These are phyloP conservation scores for Sanghuangporus sanghuang DNA, from an alignment of 1,284 basidiomycete genomes.

Conservation along the genomic window DNA sequence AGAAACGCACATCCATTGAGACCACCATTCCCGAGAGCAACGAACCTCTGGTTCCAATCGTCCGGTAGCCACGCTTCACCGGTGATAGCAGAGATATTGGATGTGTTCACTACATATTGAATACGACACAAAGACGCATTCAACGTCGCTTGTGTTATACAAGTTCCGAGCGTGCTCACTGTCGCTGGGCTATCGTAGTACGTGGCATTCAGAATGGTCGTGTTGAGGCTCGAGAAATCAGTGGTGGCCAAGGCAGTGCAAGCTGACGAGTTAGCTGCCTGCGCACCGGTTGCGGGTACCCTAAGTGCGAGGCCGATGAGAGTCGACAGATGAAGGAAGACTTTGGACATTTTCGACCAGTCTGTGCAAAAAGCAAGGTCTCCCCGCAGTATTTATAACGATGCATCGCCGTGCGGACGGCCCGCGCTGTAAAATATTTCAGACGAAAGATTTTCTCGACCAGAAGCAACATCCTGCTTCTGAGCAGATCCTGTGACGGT, in stretches of 20 bases:
- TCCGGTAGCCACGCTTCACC: conserved; percentile 16
- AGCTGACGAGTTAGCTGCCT: neutral
- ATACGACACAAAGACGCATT: conserved; percentile 11
- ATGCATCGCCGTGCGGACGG: no score
- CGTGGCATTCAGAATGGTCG: conserved; percentile 10
- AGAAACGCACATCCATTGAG: conserved; percentile 14
- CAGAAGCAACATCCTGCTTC: no score
- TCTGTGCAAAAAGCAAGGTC: no score
- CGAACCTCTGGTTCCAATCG: conserved; percentile 12
- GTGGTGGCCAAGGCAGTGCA: neutral
- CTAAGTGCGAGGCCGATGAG: no score
- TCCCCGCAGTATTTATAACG: no score
- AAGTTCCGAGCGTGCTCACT: conserved; percentile 5
- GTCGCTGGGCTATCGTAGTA: conserved; percentile 2
- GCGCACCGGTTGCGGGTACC: no score
- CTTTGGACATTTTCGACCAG: no score
- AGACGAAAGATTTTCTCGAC: no score
- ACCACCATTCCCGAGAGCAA: conserved; percentile 16
- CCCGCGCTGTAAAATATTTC: no score
- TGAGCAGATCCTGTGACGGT: no score
- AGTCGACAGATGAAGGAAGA: no score
- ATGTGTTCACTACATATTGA: conserved; percentile 14
- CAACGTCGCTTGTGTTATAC: neutral
- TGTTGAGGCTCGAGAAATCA: neutral
- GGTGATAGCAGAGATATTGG: conserved; percentile 3